A percentile compares a stretch with the other conserved stretches of the same genome.
phyloP scores from a whole-genome alignment of 2,329 filamentous ascomycete species.

The Penicillium brevicompactum region DNA sequence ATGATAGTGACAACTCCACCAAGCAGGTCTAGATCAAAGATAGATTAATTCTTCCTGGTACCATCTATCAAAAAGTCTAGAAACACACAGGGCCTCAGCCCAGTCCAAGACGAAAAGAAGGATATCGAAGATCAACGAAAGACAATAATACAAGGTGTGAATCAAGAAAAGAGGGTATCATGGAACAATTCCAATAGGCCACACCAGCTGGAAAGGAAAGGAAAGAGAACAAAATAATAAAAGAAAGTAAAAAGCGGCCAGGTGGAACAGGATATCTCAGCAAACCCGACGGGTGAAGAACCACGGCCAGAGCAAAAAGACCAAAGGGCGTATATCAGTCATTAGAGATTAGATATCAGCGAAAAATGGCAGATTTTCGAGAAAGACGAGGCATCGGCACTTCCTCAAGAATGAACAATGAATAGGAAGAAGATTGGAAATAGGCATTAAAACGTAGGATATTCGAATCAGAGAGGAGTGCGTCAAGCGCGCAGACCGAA shows the following conservation, averaged over 20 bases:
- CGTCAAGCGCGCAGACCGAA: constrained; percentile 40
- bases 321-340: constrained; percentile 17
- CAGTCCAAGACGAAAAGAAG: not conserved
- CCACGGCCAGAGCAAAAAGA: constrained; percentile 1
- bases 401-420: not conserved
- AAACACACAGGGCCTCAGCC: not conserved
- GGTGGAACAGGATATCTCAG: not conserved
- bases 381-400: not conserved
- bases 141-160: constrained; percentile 5
- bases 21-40: not conserved
- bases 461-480: not conserved
- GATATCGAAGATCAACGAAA: not conserved
- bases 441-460: constrained; percentile 6
- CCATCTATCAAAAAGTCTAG: not conserved
- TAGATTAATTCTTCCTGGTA: not conserved
- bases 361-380: constrained; percentile 9
- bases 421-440: constrained; percentile 1
- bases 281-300: not conserved
- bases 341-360: constrained; percentile 28
- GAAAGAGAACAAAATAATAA: not conserved
- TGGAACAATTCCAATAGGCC: constrained; percentile 10
- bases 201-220: not conserved
- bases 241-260: not conserved
- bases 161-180: constrained; percentile 8
- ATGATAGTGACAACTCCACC: too few species aligned